Percentiles rank a stretch among this genome's conserved stretches.
phyloP scores from a whole-genome alignment of 2,329 filamentous ascomycete genomes.

The Claviceps monticola region DNA sequence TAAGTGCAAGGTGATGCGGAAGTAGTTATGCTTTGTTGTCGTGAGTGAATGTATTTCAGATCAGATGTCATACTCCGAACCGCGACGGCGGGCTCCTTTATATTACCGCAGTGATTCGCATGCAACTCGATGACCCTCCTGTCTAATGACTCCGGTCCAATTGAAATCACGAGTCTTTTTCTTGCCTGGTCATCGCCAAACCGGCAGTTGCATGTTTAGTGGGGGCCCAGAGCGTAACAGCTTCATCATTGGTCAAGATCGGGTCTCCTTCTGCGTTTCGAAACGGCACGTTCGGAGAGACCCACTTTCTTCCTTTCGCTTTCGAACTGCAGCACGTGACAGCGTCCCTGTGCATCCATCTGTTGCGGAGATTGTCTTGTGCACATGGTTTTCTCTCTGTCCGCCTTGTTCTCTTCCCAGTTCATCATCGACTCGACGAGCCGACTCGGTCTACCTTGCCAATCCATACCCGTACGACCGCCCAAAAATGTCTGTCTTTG shows the following conservation, averaged over 20 bases:
- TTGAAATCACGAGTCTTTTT: not conserved
- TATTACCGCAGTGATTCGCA: no score
- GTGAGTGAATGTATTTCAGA: no score
- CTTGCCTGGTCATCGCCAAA: not conserved
- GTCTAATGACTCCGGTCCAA: not conserved
- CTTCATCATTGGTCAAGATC: not conserved
- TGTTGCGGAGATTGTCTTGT: not conserved
- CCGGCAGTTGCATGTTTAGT: not conserved
- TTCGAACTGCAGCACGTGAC: not conserved
- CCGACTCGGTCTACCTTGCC: conserved; percentile 5
- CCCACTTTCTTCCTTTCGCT: not conserved
- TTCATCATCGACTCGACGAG: conserved; percentile 11
- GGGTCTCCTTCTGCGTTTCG: not conserved
- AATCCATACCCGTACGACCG: conserved; percentile 18
- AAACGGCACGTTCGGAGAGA: no score
- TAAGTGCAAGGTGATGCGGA: no score
- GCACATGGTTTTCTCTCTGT: conserved; percentile 3
- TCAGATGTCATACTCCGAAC: no score
- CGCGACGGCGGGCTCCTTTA: not conserved
- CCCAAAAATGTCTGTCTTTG: conserved; percentile 34
- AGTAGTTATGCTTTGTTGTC: no score
- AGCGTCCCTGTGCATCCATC: not conserved
- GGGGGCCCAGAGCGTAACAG: not conserved
- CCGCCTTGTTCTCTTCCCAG: conserved; percentile 2
- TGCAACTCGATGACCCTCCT: no score